Conservation (phyloP, 768 basidiomycete species). For the Xanthoconium purpureum region DNA sequence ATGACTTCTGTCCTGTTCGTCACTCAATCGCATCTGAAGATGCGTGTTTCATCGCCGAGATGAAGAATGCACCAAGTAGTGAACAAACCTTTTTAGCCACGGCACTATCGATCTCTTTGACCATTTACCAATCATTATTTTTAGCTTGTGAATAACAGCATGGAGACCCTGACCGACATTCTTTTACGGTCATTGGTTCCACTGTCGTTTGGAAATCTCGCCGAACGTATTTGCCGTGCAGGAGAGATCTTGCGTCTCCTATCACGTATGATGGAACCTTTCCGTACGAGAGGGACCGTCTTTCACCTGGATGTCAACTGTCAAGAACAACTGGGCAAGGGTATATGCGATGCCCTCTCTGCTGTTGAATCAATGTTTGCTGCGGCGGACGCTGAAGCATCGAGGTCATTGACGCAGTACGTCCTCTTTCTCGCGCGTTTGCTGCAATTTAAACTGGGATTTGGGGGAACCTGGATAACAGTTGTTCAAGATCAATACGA, state of each 20-base stretch:
- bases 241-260: constrained; percentile 71
- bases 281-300: constrained; percentile 47
- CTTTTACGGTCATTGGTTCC: constrained; percentile 34
- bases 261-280: constrained; percentile 63
- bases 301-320: constrained; percentile 44
- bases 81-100: constrained; percentile 63
- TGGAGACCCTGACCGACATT: constrained; percentile 61
- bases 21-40: constrained; percentile 75
- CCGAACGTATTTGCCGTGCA: constrained; percentile 47
- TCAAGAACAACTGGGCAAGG: constrained; percentile 57
- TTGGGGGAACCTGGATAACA: constrained; percentile 55
- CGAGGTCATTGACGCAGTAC: constrained; percentile 36
- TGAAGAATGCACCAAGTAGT: not conserved
- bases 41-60: constrained; percentile 81
- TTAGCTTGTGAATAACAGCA: constrained; percentile 74
- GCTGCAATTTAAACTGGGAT: constrained; percentile 71
- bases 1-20: constrained; percentile 62
- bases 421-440: constrained; percentile 61
- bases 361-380: constrained; percentile 38
- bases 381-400: constrained; percentile 17
- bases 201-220: constrained; percentile 29
- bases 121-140: constrained; percentile 21
- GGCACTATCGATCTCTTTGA: constrained; percentile 59
- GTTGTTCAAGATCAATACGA: constrained; percentile 46
- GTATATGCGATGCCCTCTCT: constrained; percentile 46